Evolutionary conservation across 768 basidiomycete genomes (phyloP), one percentile per base, ranked within the genome.

Genomic region (Macrolepiota fuliginosa): DNA sequence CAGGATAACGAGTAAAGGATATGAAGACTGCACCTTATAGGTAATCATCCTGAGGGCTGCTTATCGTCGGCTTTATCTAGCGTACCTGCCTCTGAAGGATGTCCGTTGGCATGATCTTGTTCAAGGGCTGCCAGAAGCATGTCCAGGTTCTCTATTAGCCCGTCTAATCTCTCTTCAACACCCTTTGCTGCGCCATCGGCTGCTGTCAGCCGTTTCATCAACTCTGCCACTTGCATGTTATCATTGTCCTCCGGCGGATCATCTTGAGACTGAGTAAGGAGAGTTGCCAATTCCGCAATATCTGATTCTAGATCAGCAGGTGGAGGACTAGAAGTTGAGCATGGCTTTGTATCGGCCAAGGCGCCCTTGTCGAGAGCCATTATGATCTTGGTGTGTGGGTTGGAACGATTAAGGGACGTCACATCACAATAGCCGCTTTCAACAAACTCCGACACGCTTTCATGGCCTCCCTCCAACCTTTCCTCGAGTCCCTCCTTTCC

Each of bases 81-180:
- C 24, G 24, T 25, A n/a, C 13, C 24, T n/a, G 54, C 35, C 15
- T 61, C 53, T 19, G 45, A 10, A 1, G 51, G 35, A 25, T 12
- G 29, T 27, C 54, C 29, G 22, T 56, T 54, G 27, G 62, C 62
- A 0, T 53, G 24, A 25, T 56, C 62, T 3, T 39, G 49, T 58
- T 82, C 81, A 22, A 90, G 72, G 11, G 70, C 71, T 4, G 72
- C 71, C 15, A 91, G 68, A 7, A 91, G 72, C 11, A 64, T 65
- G 68, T 91, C 87, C 62, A 91, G 72, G 54, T 82, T 83, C 47
- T 69, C 79, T 56, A 92, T 72, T 36, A 92, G 74, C 19, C 69
- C 77, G 67, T 92, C 89, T 45, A 92, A 73, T 64, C 81, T 83
- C 60, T 70, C 69, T 68, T 92, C 91, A 50, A 92, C 78, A 2